Evolutionary conservation across 768 basidiomycete genomes (phyloP).

Genomic region (Leccinum boreale): DNA sequence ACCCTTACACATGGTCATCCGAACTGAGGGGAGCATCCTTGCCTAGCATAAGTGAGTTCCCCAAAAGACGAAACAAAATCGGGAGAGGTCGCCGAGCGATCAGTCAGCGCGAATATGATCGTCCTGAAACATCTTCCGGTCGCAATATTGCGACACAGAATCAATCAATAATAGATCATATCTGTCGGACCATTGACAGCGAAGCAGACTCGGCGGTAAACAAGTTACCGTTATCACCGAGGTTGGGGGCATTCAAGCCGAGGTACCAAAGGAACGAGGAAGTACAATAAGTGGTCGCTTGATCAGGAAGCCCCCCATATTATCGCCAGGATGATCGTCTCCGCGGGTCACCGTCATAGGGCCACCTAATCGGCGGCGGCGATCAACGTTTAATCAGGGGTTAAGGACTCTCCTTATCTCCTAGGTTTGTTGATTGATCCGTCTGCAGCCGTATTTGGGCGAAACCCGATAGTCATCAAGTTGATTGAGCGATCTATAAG

Average conservation of each 20-base stretch:
- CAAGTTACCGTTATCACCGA: constrained; percentile 1
- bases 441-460: constrained; percentile 17
- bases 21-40: too few species aligned
- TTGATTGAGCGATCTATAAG: constrained; percentile 21
- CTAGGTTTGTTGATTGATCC: not conserved
- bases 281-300: not conserved
- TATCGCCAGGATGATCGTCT: constrained; percentile 24
- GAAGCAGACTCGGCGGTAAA: constrained; percentile 22
- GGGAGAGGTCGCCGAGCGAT: not conserved
- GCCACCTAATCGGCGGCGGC: constrained; percentile 9
- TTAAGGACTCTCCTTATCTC: not conserved
- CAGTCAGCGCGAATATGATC: not conserved
- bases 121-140: not conserved
- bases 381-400: not conserved
- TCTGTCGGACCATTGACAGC: constrained; percentile 10
- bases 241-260: constrained; percentile 8
- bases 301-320: constrained; percentile 10
- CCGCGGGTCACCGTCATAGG: constrained; percentile 19
- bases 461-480: constrained; percentile 19
- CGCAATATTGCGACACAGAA: constrained; percentile 9
- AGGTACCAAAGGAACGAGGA: constrained; percentile 8
- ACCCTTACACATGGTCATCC: too few species aligned
- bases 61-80: too few species aligned
- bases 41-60: too few species aligned
- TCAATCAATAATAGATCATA: constrained; percentile 17